These are phyloP conservation scores for Cercospora sp. DNA, from an alignment of 2,329 filamentous ascomycete genomes.

Conservation along the genomic window DNA sequence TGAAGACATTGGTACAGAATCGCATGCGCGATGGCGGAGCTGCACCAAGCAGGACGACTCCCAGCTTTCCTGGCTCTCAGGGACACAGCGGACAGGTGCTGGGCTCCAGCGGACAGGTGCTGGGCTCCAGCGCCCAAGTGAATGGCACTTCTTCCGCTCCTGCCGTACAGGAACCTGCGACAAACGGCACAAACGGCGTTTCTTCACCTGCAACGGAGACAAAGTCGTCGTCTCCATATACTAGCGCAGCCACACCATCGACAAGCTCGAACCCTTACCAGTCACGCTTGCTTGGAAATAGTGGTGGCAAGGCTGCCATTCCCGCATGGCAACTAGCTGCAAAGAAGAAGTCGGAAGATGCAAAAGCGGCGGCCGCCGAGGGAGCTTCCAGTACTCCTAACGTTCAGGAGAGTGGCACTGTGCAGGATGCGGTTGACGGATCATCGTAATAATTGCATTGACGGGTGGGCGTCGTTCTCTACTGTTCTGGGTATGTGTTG, in stretches of 20 bases:
- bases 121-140: conserved; percentile 14
- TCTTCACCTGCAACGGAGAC: conserved; percentile 19
- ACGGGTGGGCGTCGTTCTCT: background rate
- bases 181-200: conserved; percentile 21
- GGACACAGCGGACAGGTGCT: conserved; percentile 29
- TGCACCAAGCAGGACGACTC: conserved; percentile 22
- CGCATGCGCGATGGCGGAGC: conserved; percentile 47
- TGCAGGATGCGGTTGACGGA: conserved; percentile 23
- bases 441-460: background rate
- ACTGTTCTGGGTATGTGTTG: conserved; percentile 8
- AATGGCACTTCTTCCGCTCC: conserved; percentile 18
- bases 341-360: conserved; percentile 50
- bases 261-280: conserved; percentile 29
- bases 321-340: conserved; percentile 57
- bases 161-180: conserved; percentile 25
- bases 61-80: conserved; percentile 28
- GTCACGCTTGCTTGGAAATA: conserved; percentile 30
- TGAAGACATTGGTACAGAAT: conserved; percentile 81
- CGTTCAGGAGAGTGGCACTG: conserved; percentile 31
- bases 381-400: conserved; percentile 20
- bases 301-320: conserved; percentile 46
- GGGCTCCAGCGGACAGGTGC: conserved; percentile 28
- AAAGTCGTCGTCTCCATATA: conserved; percentile 27
- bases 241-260: conserved; percentile 20
- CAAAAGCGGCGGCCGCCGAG: conserved; percentile 43